phyloP scores from a whole-genome alignment of 2,329 filamentous ascomycete species.

The Bisporella sp. region DNA sequence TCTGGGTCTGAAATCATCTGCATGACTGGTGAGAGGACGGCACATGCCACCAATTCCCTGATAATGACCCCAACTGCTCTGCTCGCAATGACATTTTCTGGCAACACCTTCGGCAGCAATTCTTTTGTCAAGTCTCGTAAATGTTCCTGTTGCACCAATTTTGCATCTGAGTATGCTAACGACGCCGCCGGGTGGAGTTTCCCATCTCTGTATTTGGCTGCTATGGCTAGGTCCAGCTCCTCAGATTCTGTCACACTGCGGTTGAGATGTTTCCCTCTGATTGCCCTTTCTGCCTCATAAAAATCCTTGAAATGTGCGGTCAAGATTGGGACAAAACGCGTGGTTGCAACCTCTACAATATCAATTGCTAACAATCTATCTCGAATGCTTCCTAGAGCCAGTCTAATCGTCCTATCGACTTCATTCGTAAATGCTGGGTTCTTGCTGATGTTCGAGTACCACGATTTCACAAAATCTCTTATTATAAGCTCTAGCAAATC shows the following conservation, averaged over 20 bases:
- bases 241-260: constrained; percentile 91
- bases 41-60: constrained; percentile 86
- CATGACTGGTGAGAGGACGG: constrained; percentile 78
- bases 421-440: constrained; percentile 77
- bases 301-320: constrained; percentile 87
- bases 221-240: constrained; percentile 90
- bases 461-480: constrained; percentile 78
- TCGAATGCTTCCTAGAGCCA: constrained; percentile 62
- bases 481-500: constrained; percentile 68
- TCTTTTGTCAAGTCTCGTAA: constrained; percentile 67
- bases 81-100: constrained; percentile 67
- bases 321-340: constrained; percentile 77
- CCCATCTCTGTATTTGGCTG: constrained; percentile 85
- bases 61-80: constrained; percentile 74
- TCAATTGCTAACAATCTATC: constrained; percentile 71
- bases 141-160: constrained; percentile 81
- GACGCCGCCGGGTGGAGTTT: constrained; percentile 82
- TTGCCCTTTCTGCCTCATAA: constrained; percentile 78
- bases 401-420: constrained; percentile 73
- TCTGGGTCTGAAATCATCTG: constrained; percentile 82
- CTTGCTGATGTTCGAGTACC: constrained; percentile 82
- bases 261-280: constrained; percentile 82
- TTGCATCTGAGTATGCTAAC: constrained; percentile 76
- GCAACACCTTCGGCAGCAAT: constrained; percentile 69
- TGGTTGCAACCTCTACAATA: constrained; percentile 75